These are phyloP conservation scores for Aplosporella prunicola DNA, from an alignment of 2,329 filamentous ascomycete genomes.

Conservation along the genomic window DNA sequence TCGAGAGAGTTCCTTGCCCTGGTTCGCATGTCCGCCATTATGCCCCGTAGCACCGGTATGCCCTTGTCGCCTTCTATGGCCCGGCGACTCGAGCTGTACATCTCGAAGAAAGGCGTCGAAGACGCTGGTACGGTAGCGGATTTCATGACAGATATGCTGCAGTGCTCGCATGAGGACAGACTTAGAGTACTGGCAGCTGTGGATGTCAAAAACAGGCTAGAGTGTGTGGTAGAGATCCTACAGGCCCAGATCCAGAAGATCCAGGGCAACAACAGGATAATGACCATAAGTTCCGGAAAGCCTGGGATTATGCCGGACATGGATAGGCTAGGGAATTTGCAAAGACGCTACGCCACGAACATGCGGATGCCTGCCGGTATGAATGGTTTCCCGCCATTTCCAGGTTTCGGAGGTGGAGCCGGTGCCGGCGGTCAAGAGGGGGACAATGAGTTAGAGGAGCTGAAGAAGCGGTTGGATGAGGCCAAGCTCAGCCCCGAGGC, in stretches of 20 bases:
- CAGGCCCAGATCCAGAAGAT: slow-evolving; percentile 73
- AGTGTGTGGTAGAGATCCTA: slow-evolving; percentile 74
- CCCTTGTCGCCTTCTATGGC: slow-evolving; percentile 76
- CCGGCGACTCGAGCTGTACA: slow-evolving; percentile 76
- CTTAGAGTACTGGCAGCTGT: slow-evolving; percentile 75
- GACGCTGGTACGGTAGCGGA: slow-evolving; percentile 84
- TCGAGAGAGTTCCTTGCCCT: slow-evolving; percentile 81
- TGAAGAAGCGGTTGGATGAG: slow-evolving; percentile 77
- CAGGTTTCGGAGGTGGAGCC: slow-evolving; percentile 38
- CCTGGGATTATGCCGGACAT: slow-evolving; percentile 30
- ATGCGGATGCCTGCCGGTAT: slow-evolving; percentile 19
- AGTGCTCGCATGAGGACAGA: slow-evolving; percentile 84
- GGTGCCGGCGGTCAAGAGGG: slow-evolving; percentile 63
- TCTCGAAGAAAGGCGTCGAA: slow-evolving; percentile 67
- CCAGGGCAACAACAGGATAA: slow-evolving; percentile 80
- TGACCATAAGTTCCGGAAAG: slow-evolving; percentile 60
- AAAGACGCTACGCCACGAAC: not conserved
- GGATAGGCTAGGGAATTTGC: slow-evolving; percentile 28
- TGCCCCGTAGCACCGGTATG: slow-evolving; percentile 48
- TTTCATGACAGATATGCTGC: slow-evolving; percentile 91
- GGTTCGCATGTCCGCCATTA: slow-evolving; percentile 73
- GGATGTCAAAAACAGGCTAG: slow-evolving; percentile 66
- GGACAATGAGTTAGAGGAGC: slow-evolving; percentile 78
- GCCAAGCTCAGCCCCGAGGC: slow-evolving; percentile 77
- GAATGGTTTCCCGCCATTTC: slow-evolving; percentile 25